Percentiles rank a stretch among this genome's conserved stretches.
Evolutionary conservation across 2,329 filamentous ascomycete species (phyloP).

Genomic region (Fusarium tricinctum): DNA sequence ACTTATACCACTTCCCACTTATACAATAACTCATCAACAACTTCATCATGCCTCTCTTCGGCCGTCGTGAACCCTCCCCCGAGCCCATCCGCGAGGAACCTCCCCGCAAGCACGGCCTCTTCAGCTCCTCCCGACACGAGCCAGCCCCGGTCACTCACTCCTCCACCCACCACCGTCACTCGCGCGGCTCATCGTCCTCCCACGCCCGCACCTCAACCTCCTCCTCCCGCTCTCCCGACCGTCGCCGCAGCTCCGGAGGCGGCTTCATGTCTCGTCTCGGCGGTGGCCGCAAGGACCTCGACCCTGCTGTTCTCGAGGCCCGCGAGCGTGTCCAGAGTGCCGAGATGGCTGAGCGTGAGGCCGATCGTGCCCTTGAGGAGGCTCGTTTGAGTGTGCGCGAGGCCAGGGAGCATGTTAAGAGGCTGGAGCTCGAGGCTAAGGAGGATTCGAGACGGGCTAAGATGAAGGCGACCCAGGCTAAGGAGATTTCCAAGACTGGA

Average conservation of each 20-base stretch:
- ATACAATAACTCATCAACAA: slow-evolving; percentile 3
- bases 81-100: slow-evolving; percentile 51
- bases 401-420: slow-evolving; percentile 73
- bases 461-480: slow-evolving; percentile 77
- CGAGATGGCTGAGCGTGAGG: slow-evolving; percentile 74
- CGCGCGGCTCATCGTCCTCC: slow-evolving; percentile 1
- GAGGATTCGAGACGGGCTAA: slow-evolving; percentile 75
- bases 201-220: slow-evolving; percentile 28
- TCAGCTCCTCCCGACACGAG: slow-evolving; percentile 47
- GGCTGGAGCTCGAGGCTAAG: slow-evolving; percentile 74
- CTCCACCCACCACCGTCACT: slow-evolving; percentile 19
- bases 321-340: slow-evolving; percentile 73
- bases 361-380: slow-evolving; percentile 72
- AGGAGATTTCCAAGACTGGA: slow-evolving; percentile 76
- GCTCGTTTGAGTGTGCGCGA: slow-evolving; percentile 72
- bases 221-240: slow-evolving; percentile 31
- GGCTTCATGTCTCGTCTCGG: slow-evolving; percentile 62
- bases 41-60: slow-evolving; percentile 53
- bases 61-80: slow-evolving; percentile 50
- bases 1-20: neutral
- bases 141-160: neutral
- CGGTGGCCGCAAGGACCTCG: slow-evolving; percentile 62
- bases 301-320: slow-evolving; percentile 73
- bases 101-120: slow-evolving; percentile 56
- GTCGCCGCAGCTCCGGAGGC: slow-evolving; percentile 21